Evolutionary conservation across 2,329 filamentous ascomycete species (phyloP).

Genomic region (Pyricularia sp.): DNA sequence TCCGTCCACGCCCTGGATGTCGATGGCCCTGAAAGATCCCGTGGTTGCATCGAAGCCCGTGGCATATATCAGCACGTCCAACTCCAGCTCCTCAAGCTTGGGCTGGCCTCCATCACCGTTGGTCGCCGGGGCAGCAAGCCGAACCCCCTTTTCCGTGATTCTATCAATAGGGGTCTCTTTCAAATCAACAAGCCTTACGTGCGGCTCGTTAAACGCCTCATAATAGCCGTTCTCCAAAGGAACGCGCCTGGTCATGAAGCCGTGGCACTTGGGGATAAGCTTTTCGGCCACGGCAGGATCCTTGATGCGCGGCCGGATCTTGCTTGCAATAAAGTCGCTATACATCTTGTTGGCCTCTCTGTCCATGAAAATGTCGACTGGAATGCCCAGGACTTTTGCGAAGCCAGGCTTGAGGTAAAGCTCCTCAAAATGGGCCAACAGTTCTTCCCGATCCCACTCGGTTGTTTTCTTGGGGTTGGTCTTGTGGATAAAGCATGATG

Average conservation of each 20-base stretch:
- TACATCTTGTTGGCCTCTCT: conserved; percentile 18
- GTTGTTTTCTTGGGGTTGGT: conserved; percentile 18
- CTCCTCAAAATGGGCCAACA: conserved; percentile 18
- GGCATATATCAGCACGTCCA: conserved; percentile 25
- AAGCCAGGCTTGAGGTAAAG: conserved; percentile 28
- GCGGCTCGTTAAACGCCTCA: conserved; percentile 33
- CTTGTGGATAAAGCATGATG: conserved; percentile 20
- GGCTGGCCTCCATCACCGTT: conserved; percentile 17
- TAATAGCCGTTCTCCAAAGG: conserved; percentile 38
- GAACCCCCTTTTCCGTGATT: conserved; percentile 25
- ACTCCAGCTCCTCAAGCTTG: conserved; percentile 24
- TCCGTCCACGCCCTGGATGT: conserved; percentile 17
- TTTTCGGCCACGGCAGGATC: conserved; percentile 24
- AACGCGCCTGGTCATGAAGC: conserved; percentile 34
- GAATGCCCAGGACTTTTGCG: conserved; percentile 18
- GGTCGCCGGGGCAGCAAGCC: background rate
- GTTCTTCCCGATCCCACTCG: conserved; percentile 21
- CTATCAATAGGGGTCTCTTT: conserved; percentile 26
- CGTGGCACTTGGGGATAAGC: conserved; percentile 26
- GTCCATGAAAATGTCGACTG: conserved; percentile 17
- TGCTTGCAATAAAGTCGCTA: conserved; percentile 20
- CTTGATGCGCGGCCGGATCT: conserved; percentile 23
- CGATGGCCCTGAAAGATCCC: conserved; percentile 21
- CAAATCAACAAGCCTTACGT: conserved; percentile 37
- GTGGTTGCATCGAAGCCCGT: conserved; percentile 25